phyloP scores from a whole-genome alignment of 331 rosid genomes.

The Malus hybrid region DNA sequence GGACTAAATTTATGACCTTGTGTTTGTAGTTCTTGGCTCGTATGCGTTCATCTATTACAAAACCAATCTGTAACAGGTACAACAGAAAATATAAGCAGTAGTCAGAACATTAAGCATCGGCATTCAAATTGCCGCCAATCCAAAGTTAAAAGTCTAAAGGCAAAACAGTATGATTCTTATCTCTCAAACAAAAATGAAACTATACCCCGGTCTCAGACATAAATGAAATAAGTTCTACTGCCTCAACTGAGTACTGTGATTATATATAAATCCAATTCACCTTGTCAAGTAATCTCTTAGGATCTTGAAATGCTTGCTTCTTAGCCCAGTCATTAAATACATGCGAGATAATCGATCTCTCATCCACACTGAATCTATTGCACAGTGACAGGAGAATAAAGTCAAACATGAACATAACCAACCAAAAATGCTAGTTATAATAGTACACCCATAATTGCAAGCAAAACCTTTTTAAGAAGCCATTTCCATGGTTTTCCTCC shows the following conservation, averaged over 20 bases:
- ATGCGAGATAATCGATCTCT: constrained; percentile 71
- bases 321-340: constrained; percentile 92
- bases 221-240: constrained; percentile 6
- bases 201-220: constrained; percentile 1
- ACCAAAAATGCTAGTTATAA: neutral
- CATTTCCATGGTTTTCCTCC: constrained; percentile 39
- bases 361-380: constrained; percentile 68
- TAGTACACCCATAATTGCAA: constrained; percentile 10
- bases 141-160: neutral
- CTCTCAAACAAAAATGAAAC: neutral
- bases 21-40: constrained; percentile 57
- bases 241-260: no score
- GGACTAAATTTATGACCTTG: constrained; percentile 46
- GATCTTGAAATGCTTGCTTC: constrained; percentile 92
- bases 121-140: neutral
- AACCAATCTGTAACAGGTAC: constrained; percentile 21
- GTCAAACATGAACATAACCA: constrained; percentile 5
- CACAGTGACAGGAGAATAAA: constrained; percentile 6
- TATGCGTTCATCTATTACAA: constrained; percentile 88
- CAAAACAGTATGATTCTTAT: neutral
- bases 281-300: constrained; percentile 90
- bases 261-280: constrained; percentile 16
- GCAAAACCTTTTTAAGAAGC: constrained; percentile 66
- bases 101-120: neutral
- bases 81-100: no score